phyloP scores from a whole-genome alignment of 257 asterid genomes.

The Handroanthus guayacan region DNA sequence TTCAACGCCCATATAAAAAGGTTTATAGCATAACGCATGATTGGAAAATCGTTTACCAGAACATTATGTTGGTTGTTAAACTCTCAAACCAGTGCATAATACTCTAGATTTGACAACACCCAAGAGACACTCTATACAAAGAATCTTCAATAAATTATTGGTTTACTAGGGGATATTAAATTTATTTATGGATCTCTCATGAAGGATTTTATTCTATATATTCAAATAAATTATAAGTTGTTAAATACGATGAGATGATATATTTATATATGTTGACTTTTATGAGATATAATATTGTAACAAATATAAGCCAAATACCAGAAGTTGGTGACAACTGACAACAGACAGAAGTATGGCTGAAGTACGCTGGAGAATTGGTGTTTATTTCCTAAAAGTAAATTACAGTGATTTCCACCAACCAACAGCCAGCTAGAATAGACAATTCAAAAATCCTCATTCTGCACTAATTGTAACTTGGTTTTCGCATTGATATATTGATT shows the following conservation, averaged over 20 bases:
- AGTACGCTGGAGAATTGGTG: background rate
- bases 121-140: background rate
- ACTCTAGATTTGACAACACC: background rate
- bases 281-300: no score
- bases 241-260: no score
- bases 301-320: background rate
- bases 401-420: constrained; percentile 1
- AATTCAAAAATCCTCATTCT: background rate
- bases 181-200: no score
- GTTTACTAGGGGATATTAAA: background rate
- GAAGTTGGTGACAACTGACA: constrained; percentile 25
- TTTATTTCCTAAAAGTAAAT: background rate
- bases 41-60: background rate
- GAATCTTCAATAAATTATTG: background rate
- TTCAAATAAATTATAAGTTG: no score
- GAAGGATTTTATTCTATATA: no score
- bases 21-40: background rate
- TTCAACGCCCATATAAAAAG: background rate
- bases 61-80: background rate
- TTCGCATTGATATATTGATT: no score
- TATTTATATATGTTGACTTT: no score
- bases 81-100: background rate
- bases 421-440: background rate
- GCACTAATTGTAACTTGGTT: no score
- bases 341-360: constrained; percentile 10